Evolutionary conservation across 2,329 filamentous ascomycete genomes (phyloP).

Genomic region (Endoconidiophora polonica): DNA sequence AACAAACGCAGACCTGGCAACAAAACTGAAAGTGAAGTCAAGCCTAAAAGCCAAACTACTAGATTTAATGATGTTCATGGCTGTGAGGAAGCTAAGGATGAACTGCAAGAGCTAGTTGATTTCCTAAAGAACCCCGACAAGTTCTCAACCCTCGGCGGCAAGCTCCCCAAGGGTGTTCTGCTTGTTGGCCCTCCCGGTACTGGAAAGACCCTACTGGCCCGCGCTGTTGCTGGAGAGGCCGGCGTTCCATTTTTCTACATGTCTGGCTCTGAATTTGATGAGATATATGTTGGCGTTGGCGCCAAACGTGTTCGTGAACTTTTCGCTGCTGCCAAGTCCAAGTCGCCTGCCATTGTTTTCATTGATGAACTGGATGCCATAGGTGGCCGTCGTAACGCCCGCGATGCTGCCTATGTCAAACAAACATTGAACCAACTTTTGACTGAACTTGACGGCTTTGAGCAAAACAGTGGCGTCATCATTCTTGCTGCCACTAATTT

Average conservation of each 20-base stretch:
- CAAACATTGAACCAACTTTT: constrained; percentile 95
- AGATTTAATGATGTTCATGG: constrained; percentile 90
- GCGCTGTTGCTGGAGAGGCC: constrained; percentile 90
- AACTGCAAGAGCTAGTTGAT: constrained; percentile 90
- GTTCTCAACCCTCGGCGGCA: constrained; percentile 86
- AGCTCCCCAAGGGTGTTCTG: constrained; percentile 90
- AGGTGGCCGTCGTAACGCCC: constrained; percentile 79
- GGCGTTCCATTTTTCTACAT: constrained; percentile 99
- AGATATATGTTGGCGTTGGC: constrained; percentile 93
- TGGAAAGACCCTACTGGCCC: constrained; percentile 87
- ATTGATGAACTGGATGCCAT: constrained; percentile 92
- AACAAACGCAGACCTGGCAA: constrained; percentile 59
- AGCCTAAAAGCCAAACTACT: constrained; percentile 80
- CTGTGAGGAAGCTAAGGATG: constrained; percentile 95
- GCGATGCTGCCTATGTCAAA: constrained; percentile 88
- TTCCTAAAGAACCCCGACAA: constrained; percentile 86
- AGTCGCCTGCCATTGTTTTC: constrained; percentile 86
- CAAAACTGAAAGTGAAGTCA: constrained; percentile 64
- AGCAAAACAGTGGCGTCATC: constrained; percentile 85
- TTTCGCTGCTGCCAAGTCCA: constrained; percentile 66
- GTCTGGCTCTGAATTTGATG: constrained; percentile 97
- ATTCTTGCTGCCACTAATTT: constrained; percentile 95
- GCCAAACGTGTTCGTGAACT: constrained; percentile 91
- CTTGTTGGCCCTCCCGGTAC: constrained; percentile 92
- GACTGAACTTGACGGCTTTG: constrained; percentile 92